phyloP scores from a whole-genome alignment of 768 basidiomycete species.

The Serendipita indica region DNA sequence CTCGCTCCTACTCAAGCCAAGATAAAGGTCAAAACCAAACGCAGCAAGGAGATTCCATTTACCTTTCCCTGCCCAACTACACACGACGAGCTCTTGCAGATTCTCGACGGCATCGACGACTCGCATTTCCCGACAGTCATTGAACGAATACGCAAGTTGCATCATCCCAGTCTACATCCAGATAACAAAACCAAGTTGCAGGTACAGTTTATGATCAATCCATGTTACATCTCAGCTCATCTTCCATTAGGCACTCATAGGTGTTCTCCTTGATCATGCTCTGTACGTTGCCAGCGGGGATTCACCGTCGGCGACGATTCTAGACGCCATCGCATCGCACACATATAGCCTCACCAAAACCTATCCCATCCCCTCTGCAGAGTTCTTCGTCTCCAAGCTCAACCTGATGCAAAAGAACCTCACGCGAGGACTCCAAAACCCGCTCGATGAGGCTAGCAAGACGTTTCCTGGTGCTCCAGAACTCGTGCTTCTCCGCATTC shows the following conservation, averaged over 20 bases:
- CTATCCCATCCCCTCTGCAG: constrained; percentile 69
- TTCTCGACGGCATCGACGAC: constrained; percentile 55
- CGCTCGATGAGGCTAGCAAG: constrained; percentile 43
- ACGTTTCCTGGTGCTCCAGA: constrained; percentile 86
- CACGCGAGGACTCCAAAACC: constrained; percentile 60
- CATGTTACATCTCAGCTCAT: too few species aligned
- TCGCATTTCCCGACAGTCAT: constrained; percentile 64
- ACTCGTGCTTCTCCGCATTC: constrained; percentile 60
- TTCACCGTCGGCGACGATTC: constrained; percentile 39
- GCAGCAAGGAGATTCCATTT: constrained; percentile 57
- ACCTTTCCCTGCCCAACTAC: constrained; percentile 79
- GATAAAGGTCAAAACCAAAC: constrained; percentile 17
- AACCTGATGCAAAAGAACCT: constrained; percentile 89
- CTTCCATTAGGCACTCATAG: constrained; percentile 44
- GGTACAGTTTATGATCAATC: constrained; percentile 38
- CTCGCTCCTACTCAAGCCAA: constrained; percentile 26
- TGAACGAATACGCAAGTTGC: constrained; percentile 76
- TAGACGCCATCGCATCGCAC: constrained; percentile 61
- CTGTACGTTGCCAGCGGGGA: constrained; percentile 58
- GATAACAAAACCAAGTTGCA: constrained; percentile 89
- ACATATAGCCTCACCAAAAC: constrained; percentile 60
- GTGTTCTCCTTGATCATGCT: constrained; percentile 77
- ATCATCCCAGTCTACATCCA: constrained; percentile 82
- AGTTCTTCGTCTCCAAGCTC: constrained; percentile 68
- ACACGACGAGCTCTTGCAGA: constrained; percentile 82